A percentile compares a stretch with the other conserved stretches of the same genome.
These are phyloP conservation scores for Zygoascus meyerae DNA, from an alignment of 1,139 yeast genomes.

Conservation along the genomic window DNA sequence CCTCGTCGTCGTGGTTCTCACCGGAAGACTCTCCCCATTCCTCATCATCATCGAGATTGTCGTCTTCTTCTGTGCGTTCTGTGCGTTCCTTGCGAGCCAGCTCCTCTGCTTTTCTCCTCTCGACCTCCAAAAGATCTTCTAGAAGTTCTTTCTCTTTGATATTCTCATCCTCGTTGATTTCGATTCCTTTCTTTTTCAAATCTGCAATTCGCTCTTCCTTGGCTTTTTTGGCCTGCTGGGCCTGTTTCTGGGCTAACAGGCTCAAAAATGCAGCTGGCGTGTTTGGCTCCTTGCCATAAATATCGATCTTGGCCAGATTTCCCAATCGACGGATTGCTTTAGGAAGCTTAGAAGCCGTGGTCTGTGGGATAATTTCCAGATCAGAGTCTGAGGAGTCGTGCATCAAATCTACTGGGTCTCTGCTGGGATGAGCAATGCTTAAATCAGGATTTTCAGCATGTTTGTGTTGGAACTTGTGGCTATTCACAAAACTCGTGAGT, in stretches of 20 bases:
- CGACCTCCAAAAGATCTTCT: constrained; percentile 53
- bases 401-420: background rate
- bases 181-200: constrained; percentile 30
- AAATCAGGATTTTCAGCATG: too few species aligned
- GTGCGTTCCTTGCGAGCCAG: constrained; percentile 29
- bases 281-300: background rate
- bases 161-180: constrained; percentile 26
- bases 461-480: too few species aligned
- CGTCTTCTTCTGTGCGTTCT: constrained; percentile 24
- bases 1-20: constrained; percentile 17
- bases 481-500: constrained; percentile 17
- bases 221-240: constrained; percentile 28
- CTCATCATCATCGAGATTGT: constrained; percentile 21
- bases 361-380: constrained; percentile 26
- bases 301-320: constrained; percentile 19
- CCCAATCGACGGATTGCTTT: constrained; percentile 21
- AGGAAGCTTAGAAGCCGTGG: constrained; percentile 17
- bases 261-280: background rate
- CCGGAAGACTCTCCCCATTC: constrained; percentile 31
- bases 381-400: constrained; percentile 28
- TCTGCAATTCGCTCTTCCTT: constrained; percentile 26
- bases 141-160: constrained; percentile 34
- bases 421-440: too few species aligned
- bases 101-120: constrained; percentile 43
- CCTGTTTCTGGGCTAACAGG: constrained; percentile 8